phyloP scores from a whole-genome alignment of 495 filamentous ascomycete species.

The Massariosphaeria phaeospora region DNA sequence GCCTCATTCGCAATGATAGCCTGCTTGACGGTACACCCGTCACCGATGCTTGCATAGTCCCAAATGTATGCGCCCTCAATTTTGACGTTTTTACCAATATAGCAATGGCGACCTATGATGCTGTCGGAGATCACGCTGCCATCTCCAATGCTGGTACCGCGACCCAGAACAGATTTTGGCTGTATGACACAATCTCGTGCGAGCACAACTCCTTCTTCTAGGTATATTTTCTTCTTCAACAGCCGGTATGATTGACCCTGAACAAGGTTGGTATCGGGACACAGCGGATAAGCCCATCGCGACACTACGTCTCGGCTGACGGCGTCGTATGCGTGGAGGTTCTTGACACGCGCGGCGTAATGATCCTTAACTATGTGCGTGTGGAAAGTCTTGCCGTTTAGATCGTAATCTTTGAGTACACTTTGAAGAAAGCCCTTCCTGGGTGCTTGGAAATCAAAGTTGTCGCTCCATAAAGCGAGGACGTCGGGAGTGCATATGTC shows the following conservation, averaged over 20 bases:
- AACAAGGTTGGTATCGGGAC: conserved; percentile 81
- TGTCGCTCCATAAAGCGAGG: conserved; percentile 90
- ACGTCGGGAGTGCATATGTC: conserved; percentile 98
- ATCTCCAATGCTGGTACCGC: conserved; percentile 68
- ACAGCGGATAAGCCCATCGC: conserved; percentile 89
- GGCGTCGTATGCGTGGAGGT: conserved; percentile 83
- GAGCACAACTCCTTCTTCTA: conserved; percentile 63
- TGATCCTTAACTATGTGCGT: conserved; percentile 74
- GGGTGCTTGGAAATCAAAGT: conserved; percentile 90
- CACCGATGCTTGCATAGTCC: conserved; percentile 72
- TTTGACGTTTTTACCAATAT: conserved; percentile 75
- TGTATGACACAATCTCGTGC: conserved; percentile 66
- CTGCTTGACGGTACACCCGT: conserved; percentile 61
- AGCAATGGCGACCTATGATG: conserved; percentile 74
- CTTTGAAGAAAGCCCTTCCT: conserved; percentile 84
- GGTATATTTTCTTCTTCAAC: conserved; percentile 60
- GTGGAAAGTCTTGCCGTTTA: conserved; percentile 93
- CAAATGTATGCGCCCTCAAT: conserved; percentile 85
- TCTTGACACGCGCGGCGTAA: conserved; percentile 77
- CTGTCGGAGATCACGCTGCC: conserved; percentile 63
- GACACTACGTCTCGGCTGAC: conserved; percentile 82
- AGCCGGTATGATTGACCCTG: conserved; percentile 69
- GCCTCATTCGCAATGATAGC: conserved; percentile 72
- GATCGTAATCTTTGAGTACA: conserved; percentile 91
- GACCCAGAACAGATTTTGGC: conserved; percentile 67